Conservation (phyloP, 306 rosid genomes). For the Vigna hirtella region DNA sequence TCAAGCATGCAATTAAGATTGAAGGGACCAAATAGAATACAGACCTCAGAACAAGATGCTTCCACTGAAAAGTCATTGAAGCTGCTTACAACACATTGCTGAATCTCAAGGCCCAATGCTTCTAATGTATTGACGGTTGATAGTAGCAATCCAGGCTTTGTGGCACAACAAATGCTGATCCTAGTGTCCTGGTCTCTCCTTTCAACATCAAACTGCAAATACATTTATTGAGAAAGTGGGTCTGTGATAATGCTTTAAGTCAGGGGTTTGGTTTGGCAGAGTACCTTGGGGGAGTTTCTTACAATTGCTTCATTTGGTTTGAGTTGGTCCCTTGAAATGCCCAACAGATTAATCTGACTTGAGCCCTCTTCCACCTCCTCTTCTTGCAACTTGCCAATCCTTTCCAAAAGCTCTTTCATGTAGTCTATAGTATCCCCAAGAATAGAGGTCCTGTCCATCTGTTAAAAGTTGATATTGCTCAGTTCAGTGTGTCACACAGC, state of each 20-base stretch:
- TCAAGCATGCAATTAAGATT: neutral
- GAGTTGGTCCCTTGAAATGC: constrained; percentile 55
- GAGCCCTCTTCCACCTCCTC: constrained; percentile 57
- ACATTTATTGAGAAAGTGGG: constrained; percentile 9
- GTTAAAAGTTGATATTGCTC: constrained; percentile 21
- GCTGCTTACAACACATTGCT: constrained; percentile 29
- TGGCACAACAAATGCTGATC: constrained; percentile 77
- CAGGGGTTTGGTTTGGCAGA: neutral
- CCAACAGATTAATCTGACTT: constrained; percentile 52
- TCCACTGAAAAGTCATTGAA: constrained; percentile 32
- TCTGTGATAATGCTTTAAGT: constrained; percentile 10
- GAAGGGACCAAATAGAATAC: neutral
- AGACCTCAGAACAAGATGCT: constrained; percentile 31
- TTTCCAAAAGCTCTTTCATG: constrained; percentile 38
- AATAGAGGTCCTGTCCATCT: constrained; percentile 35
- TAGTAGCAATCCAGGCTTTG: constrained; percentile 37
- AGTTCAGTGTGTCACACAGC: constrained; percentile 22
- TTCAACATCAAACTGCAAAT: constrained; percentile 76
- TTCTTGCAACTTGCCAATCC: constrained; percentile 74
- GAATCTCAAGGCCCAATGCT: constrained; percentile 33
- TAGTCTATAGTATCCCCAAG: constrained; percentile 30
- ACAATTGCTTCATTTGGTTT: constrained; percentile 64
- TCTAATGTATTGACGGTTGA: constrained; percentile 24
- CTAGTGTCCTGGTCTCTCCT: constrained; percentile 66
- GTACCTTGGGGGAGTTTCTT: constrained; percentile 85